A percentile compares a stretch with the other conserved stretches of the same genome.
Evolutionary conservation across 805 yeast species (phyloP).

Genomic region (Yamadazyma sp.): DNA sequence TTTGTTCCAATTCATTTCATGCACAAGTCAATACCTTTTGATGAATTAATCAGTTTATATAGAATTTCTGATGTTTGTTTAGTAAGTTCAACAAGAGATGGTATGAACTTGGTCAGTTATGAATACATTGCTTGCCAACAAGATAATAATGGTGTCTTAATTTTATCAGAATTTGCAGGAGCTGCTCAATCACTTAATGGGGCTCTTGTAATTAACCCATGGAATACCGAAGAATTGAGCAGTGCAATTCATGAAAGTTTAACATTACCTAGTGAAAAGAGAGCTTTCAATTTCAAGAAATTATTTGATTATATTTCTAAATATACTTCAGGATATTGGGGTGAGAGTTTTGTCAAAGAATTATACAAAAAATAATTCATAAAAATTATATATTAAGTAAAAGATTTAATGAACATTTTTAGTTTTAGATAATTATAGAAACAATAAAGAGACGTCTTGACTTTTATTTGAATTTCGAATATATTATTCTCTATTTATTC

Average conservation of each 20-base stretch:
- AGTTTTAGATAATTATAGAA: not conserved
- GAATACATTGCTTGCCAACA: slow-evolving; percentile 97
- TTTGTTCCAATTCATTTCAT: slow-evolving; percentile 96
- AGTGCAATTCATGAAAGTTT: slow-evolving; percentile 83
- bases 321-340: slow-evolving; percentile 96
- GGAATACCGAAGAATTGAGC: slow-evolving; percentile 95
- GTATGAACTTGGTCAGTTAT: slow-evolving; percentile 95
- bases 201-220: slow-evolving; percentile 89
- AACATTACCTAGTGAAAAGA: slow-evolving; percentile 81
- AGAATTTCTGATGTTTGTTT: slow-evolving; percentile 84
- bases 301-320: slow-evolving; percentile 85
- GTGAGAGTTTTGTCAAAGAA: slow-evolving; percentile 91
- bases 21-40: slow-evolving; percentile 88
- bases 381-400: not conserved
- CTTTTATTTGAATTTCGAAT: not conserved
- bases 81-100: slow-evolving; percentile 94
- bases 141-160: slow-evolving; percentile 78
- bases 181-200: slow-evolving; percentile 99
- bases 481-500: slow-evolving; percentile 9
- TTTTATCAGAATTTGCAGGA: slow-evolving; percentile 94
- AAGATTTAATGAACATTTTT: not conserved
- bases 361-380: slow-evolving; percentile 40
- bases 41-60: slow-evolving; percentile 87
- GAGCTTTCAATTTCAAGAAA: slow-evolving; percentile 72
- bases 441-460: not conserved